Evolutionary conservation across 306 rosid species (phyloP), one percentile per base, ranked within the genome.

Genomic region (Trichosanthes truncata): DNA sequence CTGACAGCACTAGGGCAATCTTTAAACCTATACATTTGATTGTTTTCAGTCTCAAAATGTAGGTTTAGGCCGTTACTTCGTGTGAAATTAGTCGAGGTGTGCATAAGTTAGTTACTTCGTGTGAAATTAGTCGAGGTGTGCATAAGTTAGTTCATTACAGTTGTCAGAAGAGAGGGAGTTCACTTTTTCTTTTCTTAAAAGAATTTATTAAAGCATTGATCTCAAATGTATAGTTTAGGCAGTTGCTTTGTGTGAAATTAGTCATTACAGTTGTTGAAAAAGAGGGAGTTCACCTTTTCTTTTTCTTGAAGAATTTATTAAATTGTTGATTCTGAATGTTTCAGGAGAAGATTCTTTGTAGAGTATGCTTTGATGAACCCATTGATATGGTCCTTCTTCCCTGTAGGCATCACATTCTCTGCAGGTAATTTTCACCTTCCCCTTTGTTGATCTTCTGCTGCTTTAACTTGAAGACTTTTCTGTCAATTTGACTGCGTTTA

Each of bases 271-370:
- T 12, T 46, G 4, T 45, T 8, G 15, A 45, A 52, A 52, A 18
- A 53, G 25, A 4, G 25, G 3, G 14, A 3, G 11, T n/a, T 59
- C 15, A 21, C 7, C 6, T 14, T 31, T 61, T 62, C n/a, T 20
- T 31, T 14, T 62, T 31, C 9, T 31, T 13, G 66, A 25, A 25
- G 66, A 26, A 25, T 59, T 59, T 59, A 41, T 49, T 62, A n/a
- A 3, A 51, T 33, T 48, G 20, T 25, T 60, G 3, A 3, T 79
- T 31, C 82, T 17, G 84, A 80, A 80, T 79, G 48, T 84, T 1
- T 75, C 91, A 91, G 98, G 97, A 93, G 84, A 93, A 91, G 88
- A 89, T 93, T 81, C 88, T 93, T 65, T 93, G 98, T 76, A 83
- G 97, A 87, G 84, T 93, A 71, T 93, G 98, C 89, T 93, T 93